Base-by-base conservation (phyloP, 495 filamentous ascomycete genomes). In the Podospora didyma region DNA sequence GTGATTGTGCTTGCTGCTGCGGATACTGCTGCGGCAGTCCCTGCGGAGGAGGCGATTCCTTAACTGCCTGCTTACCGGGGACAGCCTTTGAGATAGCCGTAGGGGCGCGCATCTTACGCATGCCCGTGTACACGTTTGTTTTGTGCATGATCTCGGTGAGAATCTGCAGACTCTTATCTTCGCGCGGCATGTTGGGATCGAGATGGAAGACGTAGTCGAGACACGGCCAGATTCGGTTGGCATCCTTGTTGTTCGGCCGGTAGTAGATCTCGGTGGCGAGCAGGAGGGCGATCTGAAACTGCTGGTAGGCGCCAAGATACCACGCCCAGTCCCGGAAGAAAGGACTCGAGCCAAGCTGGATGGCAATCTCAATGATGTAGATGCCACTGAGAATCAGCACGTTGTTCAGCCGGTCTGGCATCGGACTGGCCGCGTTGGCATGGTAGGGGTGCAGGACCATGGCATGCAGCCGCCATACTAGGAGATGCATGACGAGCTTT, bases 191-290 rank as follows among this genome's bases (percentile, higher is more conserved):
- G 47, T 75, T 72, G 0, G 71, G 61, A 11, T 83, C 78, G n/a
- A 84, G 68, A 31, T 81, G 77, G 60, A 89, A 90, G 45, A 87
- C 83, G 64, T 84, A 89, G 62, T 89, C 86, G 11, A 90, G 73
- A 56, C 83, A 87, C 6, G 72, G 68, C 87, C 87, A 90, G 47
- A 89, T 85, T 23, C 85, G 76, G 28, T 78, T 74, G 20, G 83
- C 83, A 44, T 83, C 72, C 51, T 69, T 71, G 49, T 76, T 75
- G 55, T 80, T 69, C 1, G 85, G 84, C 49, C 78, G 76, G 21
- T 78, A 77, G 65, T 79, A 86, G 0, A 82, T 64, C 60, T 82
- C 79, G 2, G 78, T 78, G 17, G 80, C 73, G 23, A 84, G 68
- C 10, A 82, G 58, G 22, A 85, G 70, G 2, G 78, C 78, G 20